Base-by-base conservation (phyloP, 2,329 filamentous ascomycete species). In the Thielaviopsis punctulata region DNA sequence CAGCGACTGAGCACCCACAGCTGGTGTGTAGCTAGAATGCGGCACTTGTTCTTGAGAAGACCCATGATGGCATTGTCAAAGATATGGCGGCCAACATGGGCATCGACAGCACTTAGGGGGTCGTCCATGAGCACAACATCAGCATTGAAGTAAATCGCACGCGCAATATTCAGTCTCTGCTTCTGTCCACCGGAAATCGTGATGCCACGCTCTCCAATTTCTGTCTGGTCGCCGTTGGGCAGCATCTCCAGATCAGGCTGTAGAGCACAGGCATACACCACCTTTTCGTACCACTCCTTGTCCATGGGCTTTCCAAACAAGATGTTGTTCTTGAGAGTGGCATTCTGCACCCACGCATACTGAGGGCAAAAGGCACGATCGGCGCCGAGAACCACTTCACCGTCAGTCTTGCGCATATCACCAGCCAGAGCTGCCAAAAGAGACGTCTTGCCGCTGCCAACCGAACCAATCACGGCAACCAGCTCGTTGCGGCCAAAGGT, bases 261-360 rank as follows among this genome's bases (percentile, higher is more conserved):
- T 9, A 96, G 71, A 1, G 90, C 88, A 64, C 90, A 96, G 68
- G 87, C 86, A 62, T 84, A 76, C 27, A 95, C 73, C n/a, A 95
- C 88, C 49, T 84, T 68, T 45, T 82, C 75, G 61, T 95, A 94
- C 89, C 90, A 95, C 2, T 70, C 68, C 54, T 73, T 73, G 50
- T 94, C 73, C 67, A 83, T 77, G 0, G 79, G 76, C 59, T 87
- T 90, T 10, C 90, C 90, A 61, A 96, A 96, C 0, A 87, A 67
- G 55, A 98, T 94, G 61, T 98, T 98, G 30, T 95, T 79, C 56
- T 79, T 80, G 3, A 96, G 76, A 0, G 83, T 86, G 0, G 87
- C 75, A 61, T 96, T 96, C 62, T 96, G 90, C 48, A 98, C 95
- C 92, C 92, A 98, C 0, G 92, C 86, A 62, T 95, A 95, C 63